Base-by-base conservation (phyloP, 1,284 basidiomycete species). In the Ganoderma leucocontextum region DNA sequence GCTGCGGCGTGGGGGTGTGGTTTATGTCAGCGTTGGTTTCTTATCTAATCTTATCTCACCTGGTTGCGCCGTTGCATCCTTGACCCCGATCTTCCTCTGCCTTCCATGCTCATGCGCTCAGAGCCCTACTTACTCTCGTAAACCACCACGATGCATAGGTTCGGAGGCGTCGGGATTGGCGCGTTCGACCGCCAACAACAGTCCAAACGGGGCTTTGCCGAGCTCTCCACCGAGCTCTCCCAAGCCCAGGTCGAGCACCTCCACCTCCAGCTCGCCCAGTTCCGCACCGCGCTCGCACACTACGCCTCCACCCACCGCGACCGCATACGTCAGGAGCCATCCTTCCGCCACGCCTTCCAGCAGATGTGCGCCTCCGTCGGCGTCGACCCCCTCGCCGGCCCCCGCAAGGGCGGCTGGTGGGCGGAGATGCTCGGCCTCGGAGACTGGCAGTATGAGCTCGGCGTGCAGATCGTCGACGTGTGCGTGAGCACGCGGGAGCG, bases 391-490 rank as follows among this genome's bases (percentile, higher is more conserved):
- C 87, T 99, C 22, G 93, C 94, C 1, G 94, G 94, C 0, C 92
- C 93, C 0, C 82, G 91, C 33, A 91, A 91, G 70, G 93, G 93
- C n/a, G 90, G 95, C 2, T 96, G 94, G 93, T 95, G 93, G 91
- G 91, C 89, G 29, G 96, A 96, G 77, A 83, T 95, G 75, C 86
- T 98, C 19, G 95, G 95, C 0, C 80, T 94, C 62, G 91, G 95
- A 8, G 98, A 99, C 78, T 99, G 95, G 95, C 93, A 96, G 76
- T 95, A 95, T 78, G 97, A 98, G 76, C 88, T 99, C 1, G 95
- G 95, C 2, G 95, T 99, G 35, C 97, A 99, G 83, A 93, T 99
- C 71, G 96, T 99, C 60, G 97, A 99, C 78, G 89, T 99, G 19
- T 99, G 97, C 76, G 91, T 99, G 39, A 92, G 90, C 77, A 97